phyloP scores from a whole-genome alignment of 2,329 filamentous ascomycete genomes.

The Colletotrichum phormii region DNA sequence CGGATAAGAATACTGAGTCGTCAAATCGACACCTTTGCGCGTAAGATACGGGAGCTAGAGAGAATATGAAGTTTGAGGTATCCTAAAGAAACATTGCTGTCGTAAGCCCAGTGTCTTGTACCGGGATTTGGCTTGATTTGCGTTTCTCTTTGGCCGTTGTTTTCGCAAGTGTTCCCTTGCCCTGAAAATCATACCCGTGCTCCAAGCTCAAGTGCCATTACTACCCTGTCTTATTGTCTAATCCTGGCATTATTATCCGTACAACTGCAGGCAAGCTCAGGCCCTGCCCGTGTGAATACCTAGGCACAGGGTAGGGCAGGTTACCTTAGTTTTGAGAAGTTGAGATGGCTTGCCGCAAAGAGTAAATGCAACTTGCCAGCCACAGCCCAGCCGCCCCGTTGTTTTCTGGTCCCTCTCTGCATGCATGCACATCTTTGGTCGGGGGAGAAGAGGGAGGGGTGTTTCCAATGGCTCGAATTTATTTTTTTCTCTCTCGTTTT shows the following conservation, averaged over 20 bases:
- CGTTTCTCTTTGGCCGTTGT: background rate
- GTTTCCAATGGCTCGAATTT: conserved; percentile 5
- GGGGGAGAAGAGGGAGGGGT: background rate
- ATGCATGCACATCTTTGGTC: conserved; percentile 15
- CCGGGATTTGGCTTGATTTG: conserved; percentile 1
- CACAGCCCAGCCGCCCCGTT: conserved; percentile 24
- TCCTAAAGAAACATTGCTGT: background rate
- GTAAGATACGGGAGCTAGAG: background rate
- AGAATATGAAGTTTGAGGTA: background rate
- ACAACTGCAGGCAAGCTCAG: conserved; percentile 5
- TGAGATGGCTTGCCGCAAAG: conserved; percentile 9
- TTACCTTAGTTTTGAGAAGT: background rate
- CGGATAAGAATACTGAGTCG: background rate
- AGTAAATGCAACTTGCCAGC: conserved; percentile 18
- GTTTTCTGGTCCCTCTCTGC: conserved; percentile 5
- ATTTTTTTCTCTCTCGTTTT: conserved; percentile 1
- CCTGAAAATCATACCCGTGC: conserved; percentile 19
- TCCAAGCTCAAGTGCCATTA: background rate
- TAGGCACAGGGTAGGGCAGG: conserved; percentile 4
- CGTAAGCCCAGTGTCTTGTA: background rate
- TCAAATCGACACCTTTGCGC: background rate
- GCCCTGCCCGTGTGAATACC: conserved; percentile 1
- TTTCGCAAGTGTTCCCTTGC: background rate
- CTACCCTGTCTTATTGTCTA: background rate
- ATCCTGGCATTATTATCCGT: background rate